A percentile compares a stretch with the other conserved stretches of the same genome.
Conservation (phyloP, 768 basidiomycete genomes). For the Lactarius indigo region DNA sequence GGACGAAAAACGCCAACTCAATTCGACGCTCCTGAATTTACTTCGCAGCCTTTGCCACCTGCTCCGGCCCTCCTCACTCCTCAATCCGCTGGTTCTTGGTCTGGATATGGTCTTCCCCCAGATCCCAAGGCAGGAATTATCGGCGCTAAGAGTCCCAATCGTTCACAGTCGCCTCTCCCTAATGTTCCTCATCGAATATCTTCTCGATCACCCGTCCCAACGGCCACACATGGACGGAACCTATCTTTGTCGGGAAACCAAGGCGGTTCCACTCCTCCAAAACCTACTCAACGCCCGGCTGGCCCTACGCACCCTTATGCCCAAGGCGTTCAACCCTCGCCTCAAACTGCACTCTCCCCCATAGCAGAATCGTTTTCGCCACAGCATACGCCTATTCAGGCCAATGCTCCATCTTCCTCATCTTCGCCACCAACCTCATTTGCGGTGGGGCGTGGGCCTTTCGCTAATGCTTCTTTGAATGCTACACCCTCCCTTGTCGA, state of each 20-base stretch:
- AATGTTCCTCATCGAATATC: constrained; percentile 30
- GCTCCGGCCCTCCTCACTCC: constrained; percentile 34
- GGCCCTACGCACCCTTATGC: constrained; percentile 51
- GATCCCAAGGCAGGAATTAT: constrained; percentile 57
- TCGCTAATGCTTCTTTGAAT: constrained; percentile 43
- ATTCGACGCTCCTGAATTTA: constrained; percentile 42
- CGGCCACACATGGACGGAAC: constrained; percentile 46
- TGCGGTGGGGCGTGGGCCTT: constrained; percentile 59
- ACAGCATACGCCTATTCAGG: constrained; percentile 33
- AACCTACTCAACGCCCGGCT: constrained; percentile 39
- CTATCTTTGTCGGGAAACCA: constrained; percentile 43
- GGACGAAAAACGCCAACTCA: constrained; percentile 56
- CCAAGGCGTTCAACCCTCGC: constrained; percentile 51
- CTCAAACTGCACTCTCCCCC: constrained; percentile 52
- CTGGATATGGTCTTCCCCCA: constrained; percentile 50
- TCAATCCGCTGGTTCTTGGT: constrained; percentile 26
- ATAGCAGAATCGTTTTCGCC: constrained; percentile 61
- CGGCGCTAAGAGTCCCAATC: constrained; percentile 33
- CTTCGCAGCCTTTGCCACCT: constrained; percentile 36
- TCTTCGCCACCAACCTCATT: constrained; percentile 35
- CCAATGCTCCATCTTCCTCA: constrained; percentile 46
- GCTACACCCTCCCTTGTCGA: constrained; percentile 65
- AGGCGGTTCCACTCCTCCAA: constrained; percentile 22
- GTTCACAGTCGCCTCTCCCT: constrained; percentile 40
- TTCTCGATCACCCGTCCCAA: constrained; percentile 33